Evolutionary conservation across 495 filamentous ascomycete species (phyloP), one percentile per base, ranked within the genome.

Genomic region (Penicillium macrosclerotiorum): DNA sequence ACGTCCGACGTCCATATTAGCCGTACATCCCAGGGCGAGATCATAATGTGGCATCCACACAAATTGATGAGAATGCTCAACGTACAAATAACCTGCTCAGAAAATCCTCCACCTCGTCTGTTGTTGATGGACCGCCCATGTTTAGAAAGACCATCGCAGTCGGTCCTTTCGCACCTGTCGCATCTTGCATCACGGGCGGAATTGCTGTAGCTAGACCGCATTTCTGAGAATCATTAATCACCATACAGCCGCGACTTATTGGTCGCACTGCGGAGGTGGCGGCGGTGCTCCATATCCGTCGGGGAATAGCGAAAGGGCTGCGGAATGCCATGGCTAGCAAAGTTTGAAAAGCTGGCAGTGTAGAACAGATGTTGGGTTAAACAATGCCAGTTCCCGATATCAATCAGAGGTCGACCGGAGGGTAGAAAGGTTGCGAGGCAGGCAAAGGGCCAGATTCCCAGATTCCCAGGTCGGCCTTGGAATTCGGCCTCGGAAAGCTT

Each of bases 111-210:
- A 99, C 94, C 73, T 97, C 90, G 44, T 84, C 75, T 8, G 83
- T 82, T 5, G 86, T 96, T 11, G 89, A 89, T 5, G 94, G 94
- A 8, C 94, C 94, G 42, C 94, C 94, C 94, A 99, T 99, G 71
- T 99, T 99, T 65, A 99, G 78, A 51, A 99, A 95, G 5, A 99
- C 92, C 80, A 99, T 95, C 29, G 94, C 94, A 0, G 94, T 99
- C 4, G 83, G 83, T 1, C 83, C 83, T 60, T 83, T 80, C 0
- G 80, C 75, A 11, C 79, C 69, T 1, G 74, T 74, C 3, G 70
- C 60, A 78, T 85, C 73, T 59, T 90, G 86, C 4, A 84, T 88
- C 4, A 89, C 86, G 3, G 90, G 87, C 3, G 85, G 86, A 0
- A 77, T 78, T 20, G 81, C 76, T 22, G 83, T 89, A 14, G 87